A percentile compares a stretch with the other conserved stretches of the same genome.
These are phyloP conservation scores for Aspergillus costaricaensis DNA, from an alignment of 2,329 filamentous ascomycete species.

Conservation along the genomic window DNA sequence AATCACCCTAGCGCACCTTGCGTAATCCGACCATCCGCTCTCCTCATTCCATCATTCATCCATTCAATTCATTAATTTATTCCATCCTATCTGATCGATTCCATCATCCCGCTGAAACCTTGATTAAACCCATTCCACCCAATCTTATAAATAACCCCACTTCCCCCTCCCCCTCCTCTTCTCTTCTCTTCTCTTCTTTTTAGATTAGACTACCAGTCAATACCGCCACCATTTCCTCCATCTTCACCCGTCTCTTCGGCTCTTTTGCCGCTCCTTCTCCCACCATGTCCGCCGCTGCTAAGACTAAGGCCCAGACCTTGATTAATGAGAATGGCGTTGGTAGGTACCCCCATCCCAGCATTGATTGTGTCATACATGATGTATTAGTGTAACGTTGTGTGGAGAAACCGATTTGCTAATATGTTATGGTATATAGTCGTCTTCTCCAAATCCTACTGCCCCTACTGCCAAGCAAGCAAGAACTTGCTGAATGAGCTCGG, in stretches of 20 bases:
- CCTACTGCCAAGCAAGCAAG: constrained; percentile 85
- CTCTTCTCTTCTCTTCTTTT: not conserved
- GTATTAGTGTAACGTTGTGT: not conserved
- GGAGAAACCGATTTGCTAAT: not conserved
- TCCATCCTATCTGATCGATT: too few relatives aligned
- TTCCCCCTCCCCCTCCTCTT: not conserved
- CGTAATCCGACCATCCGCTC: not conserved
- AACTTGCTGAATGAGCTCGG: constrained; percentile 66
- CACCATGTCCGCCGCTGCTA: constrained; percentile 80
- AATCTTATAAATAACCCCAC: constrained; percentile 5
- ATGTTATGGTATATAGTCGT: constrained; percentile 57
- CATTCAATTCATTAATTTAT: too few relatives aligned
- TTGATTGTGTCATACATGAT: not conserved
- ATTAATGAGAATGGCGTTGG: constrained; percentile 88
- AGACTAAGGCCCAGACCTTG: constrained; percentile 78
- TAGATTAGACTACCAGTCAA: not conserved
- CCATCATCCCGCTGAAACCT: not conserved
- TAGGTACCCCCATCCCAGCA: constrained; percentile 44
- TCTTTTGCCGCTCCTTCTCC: constrained; percentile 56
- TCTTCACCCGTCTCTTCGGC: constrained; percentile 72
- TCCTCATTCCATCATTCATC: not conserved
- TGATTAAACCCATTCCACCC: not conserved
- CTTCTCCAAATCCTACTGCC: constrained; percentile 97
- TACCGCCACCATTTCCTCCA: constrained; percentile 60
- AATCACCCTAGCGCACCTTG: not conserved